Percentiles rank a stretch among this genome's conserved stretches.
phyloP scores from a whole-genome alignment of 2,329 filamentous ascomycete species.

The Juglanconis sp. region DNA sequence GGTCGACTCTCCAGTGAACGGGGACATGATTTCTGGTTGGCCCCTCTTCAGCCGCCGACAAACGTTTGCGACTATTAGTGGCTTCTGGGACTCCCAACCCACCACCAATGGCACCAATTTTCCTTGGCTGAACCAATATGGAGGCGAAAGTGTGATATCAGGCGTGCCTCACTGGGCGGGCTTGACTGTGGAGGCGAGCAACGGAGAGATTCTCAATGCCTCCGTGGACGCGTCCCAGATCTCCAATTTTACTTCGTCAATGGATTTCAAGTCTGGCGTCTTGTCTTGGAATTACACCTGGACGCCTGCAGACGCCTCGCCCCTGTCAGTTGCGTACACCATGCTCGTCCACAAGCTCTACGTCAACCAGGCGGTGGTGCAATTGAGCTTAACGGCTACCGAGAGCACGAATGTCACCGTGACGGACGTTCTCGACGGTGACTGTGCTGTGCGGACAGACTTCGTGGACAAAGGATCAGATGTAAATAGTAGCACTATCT shows the following conservation, averaged over 20 bases:
- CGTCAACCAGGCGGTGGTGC: conserved; percentile 51
- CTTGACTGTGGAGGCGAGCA: conserved; percentile 45
- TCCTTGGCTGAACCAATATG: conserved; percentile 58
- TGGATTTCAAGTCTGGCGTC: conserved; percentile 62
- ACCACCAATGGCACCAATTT: conserved; percentile 60
- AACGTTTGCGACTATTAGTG: conserved; percentile 64
- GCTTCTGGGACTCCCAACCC: conserved; percentile 62
- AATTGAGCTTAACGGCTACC: conserved; percentile 55
- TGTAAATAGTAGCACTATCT: conserved; percentile 47
- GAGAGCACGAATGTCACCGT: conserved; percentile 53
- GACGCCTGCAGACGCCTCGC: conserved; percentile 51
- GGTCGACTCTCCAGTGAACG: conserved; percentile 20
- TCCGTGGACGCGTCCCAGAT: conserved; percentile 57
- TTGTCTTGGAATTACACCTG: conserved; percentile 65
- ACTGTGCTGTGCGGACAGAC: conserved; percentile 62
- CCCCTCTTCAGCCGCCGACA: conserved; percentile 62
- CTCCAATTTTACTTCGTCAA: conserved; percentile 55
- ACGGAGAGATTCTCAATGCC: conserved; percentile 55
- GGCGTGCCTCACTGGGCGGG: conserved; percentile 63
- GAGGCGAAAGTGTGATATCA: conserved; percentile 65
- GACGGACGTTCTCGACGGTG: conserved; percentile 66
- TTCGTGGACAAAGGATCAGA: conserved; percentile 56
- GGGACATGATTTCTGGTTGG: conserved; percentile 57
- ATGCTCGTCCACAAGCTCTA: conserved; percentile 63
- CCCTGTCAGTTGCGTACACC: conserved; percentile 58